Base-by-base conservation (phyloP, 805 yeast species). In the Candida morakotiae region DNA sequence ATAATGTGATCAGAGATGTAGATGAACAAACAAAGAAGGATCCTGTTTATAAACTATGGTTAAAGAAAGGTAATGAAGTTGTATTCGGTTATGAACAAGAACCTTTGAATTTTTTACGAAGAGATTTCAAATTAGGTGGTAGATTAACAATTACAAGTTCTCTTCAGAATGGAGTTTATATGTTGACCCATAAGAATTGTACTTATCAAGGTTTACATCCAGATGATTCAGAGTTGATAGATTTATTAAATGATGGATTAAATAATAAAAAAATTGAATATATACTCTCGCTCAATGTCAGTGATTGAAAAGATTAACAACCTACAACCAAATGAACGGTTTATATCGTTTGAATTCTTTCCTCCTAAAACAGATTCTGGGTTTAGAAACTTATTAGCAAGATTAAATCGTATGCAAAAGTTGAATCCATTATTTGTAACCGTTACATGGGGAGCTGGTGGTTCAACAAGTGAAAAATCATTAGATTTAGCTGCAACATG, bases 391-490 rank as follows among this genome's bases (percentile, higher is more conserved):
- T 65, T 93, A 44, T 68, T 85, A 34, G 87, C 89, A 20, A 83
- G 99, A 60, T 77, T 93, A 62, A 79, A 78, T 52, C 80, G 99
- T 52, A 83, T 93, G 89, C 79, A 86, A 45, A 83, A 83, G 3
- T 64, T 93, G 44, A 89, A 88, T 39, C 98, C 98, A 3, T 65
- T 83, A 11, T 94, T 93, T 56, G 81, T 91, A 38, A 87, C 96
- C 3, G 83, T 93, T 10, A 93, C 99, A 0, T 93, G 98, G 97
- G 98, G 98, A 23, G 98, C 98, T 4, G 98, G 98, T 28, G 98
- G 98, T 2, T 80, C 95, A 4, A 87, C 97, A 8, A 79, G 91
- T 32, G 83, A 77, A 34, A 88, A 87, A 64, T 86, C 96, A 0
- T 60, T 93, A 41, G 91, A 86, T 30, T 68, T 93, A 40, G 96